Evolutionary conservation across 2,329 filamentous ascomycete genomes (phyloP).

Genomic region (Phyllosticta ampelicida): DNA sequence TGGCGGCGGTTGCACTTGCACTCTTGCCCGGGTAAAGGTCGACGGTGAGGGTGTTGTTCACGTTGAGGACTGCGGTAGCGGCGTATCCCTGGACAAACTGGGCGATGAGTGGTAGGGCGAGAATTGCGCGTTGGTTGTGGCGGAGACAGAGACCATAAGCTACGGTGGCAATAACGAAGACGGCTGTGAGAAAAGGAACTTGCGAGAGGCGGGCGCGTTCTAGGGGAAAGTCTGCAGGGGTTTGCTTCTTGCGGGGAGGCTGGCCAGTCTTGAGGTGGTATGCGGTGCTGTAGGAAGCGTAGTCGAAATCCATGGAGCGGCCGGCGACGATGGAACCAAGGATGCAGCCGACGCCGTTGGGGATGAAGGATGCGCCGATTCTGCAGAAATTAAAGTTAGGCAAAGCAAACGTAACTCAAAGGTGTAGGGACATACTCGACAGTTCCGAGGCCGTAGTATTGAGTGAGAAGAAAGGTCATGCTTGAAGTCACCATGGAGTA

Average conservation of each 20-base stretch:
- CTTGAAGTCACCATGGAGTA: conserved; percentile 48
- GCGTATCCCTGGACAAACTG: conserved; percentile 45
- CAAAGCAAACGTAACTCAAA: background rate
- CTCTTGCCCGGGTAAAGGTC: conserved; percentile 42
- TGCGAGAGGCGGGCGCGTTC: conserved; percentile 43
- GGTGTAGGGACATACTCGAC: conserved; percentile 21
- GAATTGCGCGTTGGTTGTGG: conserved; percentile 19
- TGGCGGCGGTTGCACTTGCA: conserved; percentile 42
- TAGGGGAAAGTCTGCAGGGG: conserved; percentile 31
- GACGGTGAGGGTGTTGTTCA: conserved; percentile 43
- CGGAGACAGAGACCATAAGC: conserved; percentile 43
- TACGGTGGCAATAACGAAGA: conserved; percentile 38
- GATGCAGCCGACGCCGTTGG: conserved; percentile 46
- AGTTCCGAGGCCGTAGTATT: conserved; percentile 33
- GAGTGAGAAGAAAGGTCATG: conserved; percentile 40
- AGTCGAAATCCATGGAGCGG: conserved; percentile 43
- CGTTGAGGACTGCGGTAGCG: conserved; percentile 37
- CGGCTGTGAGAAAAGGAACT: conserved; percentile 33
- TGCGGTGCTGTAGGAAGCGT: conserved; percentile 17
- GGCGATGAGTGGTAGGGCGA: conserved; percentile 40
- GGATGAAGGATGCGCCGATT: conserved; percentile 43
- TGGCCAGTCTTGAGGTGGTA: conserved; percentile 8
- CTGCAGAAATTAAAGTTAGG: conserved; percentile 23
- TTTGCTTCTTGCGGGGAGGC: background rate
- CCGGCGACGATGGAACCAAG: conserved; percentile 43